Evolutionary conservation across 176 grass and related monocot genomes (phyloP).

Genomic region (Bolboschoenus planiculmis): DNA sequence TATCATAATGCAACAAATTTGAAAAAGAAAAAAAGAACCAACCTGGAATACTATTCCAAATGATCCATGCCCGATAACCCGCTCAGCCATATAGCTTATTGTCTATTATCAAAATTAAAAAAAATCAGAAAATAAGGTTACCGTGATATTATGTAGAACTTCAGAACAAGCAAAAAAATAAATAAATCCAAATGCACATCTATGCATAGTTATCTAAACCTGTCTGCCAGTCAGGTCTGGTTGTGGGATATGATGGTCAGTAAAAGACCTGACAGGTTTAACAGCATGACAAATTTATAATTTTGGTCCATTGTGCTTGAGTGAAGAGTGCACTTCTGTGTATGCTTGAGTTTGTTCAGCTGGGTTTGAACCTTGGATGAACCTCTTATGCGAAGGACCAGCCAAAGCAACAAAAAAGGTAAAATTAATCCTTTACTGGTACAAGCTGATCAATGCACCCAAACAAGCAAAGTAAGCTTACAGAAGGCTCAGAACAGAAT

Average conservation of each 20-base stretch:
- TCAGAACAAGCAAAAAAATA: not conserved
- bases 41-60: conserved; percentile 73
- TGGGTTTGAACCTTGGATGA: not conserved
- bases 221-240: not conserved
- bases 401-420: not conserved
- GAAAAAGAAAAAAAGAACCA: conserved; percentile 3
- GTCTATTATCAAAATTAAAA: conserved; percentile 38
- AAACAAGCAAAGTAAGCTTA: not conserved
- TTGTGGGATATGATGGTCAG: not conserved
- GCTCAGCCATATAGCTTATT: conserved; percentile 78
- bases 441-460: not conserved
- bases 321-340: not conserved
- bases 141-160: not conserved
- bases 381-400: not conserved
- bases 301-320: not conserved
- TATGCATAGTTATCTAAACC: not conserved
- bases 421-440: not conserved
- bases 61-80: conserved; percentile 59
- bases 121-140: not conserved
- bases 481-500: not conserved
- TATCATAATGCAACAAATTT: not conserved
- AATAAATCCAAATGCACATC: conserved; percentile 14
- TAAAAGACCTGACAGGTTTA: not conserved
- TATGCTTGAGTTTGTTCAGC: not conserved
- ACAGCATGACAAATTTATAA: not conserved